These are phyloP conservation scores for Dictyostelium purpureum DNA, from an alignment of 78 protist genomes.

Conservation along the genomic window DNA sequence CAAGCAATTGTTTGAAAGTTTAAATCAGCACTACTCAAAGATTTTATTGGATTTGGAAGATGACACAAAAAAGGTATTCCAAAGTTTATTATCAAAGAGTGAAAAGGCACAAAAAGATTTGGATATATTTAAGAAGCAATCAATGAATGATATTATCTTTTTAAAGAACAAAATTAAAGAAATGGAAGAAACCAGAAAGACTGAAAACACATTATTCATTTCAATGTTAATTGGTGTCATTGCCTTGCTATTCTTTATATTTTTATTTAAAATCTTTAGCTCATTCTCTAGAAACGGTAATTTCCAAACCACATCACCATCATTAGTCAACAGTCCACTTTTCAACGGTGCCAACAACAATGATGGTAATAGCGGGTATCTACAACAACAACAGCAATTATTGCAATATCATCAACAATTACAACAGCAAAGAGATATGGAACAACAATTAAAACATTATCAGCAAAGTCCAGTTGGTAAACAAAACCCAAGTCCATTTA, in stretches of 20 bases:
- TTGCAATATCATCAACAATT: not conserved
- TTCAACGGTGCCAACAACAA: not conserved
- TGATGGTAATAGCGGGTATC: not conserved
- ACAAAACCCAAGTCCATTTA: not conserved
- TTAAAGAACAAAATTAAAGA: not conserved
- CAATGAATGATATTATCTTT: constrained; percentile 1
- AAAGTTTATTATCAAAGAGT: no score
- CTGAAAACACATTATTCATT: not conserved
- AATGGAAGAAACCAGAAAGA: constrained; percentile 5
- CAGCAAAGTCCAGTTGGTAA: not conserved
- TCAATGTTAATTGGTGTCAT: not conserved
- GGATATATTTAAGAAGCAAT: not conserved
- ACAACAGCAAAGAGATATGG: not conserved
- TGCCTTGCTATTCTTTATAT: no score
- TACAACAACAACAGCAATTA: not conserved
- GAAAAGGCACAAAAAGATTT: not conserved
- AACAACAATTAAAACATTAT: constrained; percentile 1
- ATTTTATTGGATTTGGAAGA: constrained; percentile 24
- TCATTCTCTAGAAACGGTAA: not conserved
- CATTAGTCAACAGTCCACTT: not conserved
- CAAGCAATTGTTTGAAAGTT: not conserved
- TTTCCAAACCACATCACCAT: not conserved
- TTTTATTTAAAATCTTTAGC: no score
- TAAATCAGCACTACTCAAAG: not conserved
- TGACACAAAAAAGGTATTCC: not conserved